Conservation (phyloP, 164 flowering plant species). For the Macadamia tetraphylla region DNA sequence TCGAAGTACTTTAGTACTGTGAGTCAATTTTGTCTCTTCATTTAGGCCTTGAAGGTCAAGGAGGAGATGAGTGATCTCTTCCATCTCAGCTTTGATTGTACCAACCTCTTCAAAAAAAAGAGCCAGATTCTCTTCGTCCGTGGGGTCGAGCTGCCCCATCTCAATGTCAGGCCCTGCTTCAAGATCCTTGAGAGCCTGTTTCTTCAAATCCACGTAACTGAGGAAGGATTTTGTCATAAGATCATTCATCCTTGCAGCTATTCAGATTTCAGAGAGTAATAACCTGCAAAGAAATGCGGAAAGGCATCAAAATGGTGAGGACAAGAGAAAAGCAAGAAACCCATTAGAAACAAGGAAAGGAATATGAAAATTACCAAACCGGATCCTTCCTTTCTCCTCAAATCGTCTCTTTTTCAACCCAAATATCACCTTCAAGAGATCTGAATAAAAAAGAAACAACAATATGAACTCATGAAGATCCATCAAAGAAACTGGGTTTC, state of each 20-base stretch:
- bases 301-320: neutral
- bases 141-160: slow-evolving; percentile 28
- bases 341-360: neutral
- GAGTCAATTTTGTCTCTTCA: slow-evolving; percentile 57
- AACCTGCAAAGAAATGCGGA: slow-evolving; percentile 9
- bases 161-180: slow-evolving; percentile 46
- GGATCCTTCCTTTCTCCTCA: neutral
- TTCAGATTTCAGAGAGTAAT: slow-evolving; percentile 4
- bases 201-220: slow-evolving; percentile 82
- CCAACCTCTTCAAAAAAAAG: slow-evolving; percentile 57
- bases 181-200: slow-evolving; percentile 56
- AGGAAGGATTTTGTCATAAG: slow-evolving; percentile 84
- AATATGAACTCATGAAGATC: neutral
- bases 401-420: neutral
- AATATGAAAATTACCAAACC: neutral
- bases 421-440: slow-evolving; percentile 6
- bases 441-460: neutral
- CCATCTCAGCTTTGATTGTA: slow-evolving; percentile 49
- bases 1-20: slow-evolving; percentile 56
- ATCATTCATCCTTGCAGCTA: slow-evolving; percentile 67
- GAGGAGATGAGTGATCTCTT: slow-evolving; percentile 53
- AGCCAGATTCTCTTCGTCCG: slow-evolving; percentile 51
- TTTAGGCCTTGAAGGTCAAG: slow-evolving; percentile 51
- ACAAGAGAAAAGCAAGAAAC: neutral
- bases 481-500: neutral